Evolutionary conservation across 1,139 yeast species (phyloP), one percentile per base, ranked within the genome.

Genomic region (Magnusiomyces sp.): DNA sequence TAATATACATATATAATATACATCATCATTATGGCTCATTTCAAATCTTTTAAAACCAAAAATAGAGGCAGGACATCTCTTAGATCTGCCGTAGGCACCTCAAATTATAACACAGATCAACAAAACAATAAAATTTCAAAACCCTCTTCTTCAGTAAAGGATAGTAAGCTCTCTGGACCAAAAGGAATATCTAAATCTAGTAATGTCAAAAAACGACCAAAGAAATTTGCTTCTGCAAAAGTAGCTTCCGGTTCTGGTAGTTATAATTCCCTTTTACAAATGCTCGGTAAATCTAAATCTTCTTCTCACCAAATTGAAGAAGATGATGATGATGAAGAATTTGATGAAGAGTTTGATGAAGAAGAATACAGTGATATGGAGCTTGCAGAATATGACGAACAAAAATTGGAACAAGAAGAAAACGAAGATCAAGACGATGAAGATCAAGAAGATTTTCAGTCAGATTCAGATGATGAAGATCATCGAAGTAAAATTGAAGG

Each of bases 401-500:
- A 23, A 4, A 7, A 23, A 7, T 23, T 23, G 7, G 29, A 23
- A 23, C 47, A 58, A 52, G 43, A 54, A 16, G 60, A 56, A 17
- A 60, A 59, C 31, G 60, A 56, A 14, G 62, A 61, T 27, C 60
- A 58, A 31, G 67, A 16, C 7, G 33, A 9, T 14, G 20, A 27
- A 5, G n/a, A 9, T 13, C 16, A 40, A 9, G 16, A 40, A n/a
- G 33, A 40, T 31, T 11, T 16, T 5, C 29, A 32, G 16, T 14
- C 13, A n/a, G 27, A 23, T 10, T 58, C 5, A 49, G 46, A 51
- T 2, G 63, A 62, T 27, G 64, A 59, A 5, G 49, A 52, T 19
- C 50, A 43, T 5, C 50, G 51, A 2, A 56, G 51, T 11, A 52
- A 49, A 4, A 47, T 51, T 9, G 63, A 58, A 48, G 61, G 64